phyloP scores from a whole-genome alignment of 164 flowering plant genomes.

The Berberis vulgaris region DNA sequence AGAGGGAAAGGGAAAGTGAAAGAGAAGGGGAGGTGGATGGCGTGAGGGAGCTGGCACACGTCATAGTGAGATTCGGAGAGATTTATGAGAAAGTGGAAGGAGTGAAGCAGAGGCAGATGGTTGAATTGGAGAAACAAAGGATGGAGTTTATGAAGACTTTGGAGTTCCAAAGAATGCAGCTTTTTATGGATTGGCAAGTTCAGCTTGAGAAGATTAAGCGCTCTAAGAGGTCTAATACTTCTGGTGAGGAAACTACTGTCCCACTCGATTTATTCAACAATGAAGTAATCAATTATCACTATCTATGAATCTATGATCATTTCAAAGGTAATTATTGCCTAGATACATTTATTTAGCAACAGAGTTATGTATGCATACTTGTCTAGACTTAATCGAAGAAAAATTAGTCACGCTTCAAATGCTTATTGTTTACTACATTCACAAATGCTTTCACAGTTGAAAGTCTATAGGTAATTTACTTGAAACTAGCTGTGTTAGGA shows the following conservation, averaged over 20 bases:
- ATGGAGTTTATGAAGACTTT: slow-evolving; percentile 69
- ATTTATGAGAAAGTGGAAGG: slow-evolving; percentile 73
- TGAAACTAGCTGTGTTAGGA: no score
- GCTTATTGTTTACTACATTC: no score
- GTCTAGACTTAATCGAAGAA: no score
- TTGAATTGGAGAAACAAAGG: slow-evolving; percentile 80
- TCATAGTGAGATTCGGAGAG: slow-evolving; percentile 60
- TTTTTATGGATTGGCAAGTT: slow-evolving; percentile 76
- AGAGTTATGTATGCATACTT: no score
- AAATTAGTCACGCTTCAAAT: no score
- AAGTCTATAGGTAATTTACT: no score
- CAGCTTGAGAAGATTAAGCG: slow-evolving; percentile 74
- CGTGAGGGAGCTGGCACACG: slow-evolving; percentile 49
- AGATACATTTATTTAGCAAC: no score
- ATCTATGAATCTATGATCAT: no score
- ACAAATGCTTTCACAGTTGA: no score
- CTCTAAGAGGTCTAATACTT: slow-evolving; percentile 34
- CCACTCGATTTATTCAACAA: no score
- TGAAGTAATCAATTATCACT: no score
- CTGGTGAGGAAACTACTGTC: slow-evolving; percentile 27
- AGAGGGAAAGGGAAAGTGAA: slow-evolving; percentile 17
- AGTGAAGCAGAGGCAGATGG: slow-evolving; percentile 63
- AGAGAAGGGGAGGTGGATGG: slow-evolving; percentile 31
- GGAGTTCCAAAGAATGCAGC: slow-evolving; percentile 79
- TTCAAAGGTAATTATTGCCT: no score